These are phyloP conservation scores for Leavenworthia alabamica DNA, from an alignment of 345 rosid genomes.

Conservation along the genomic window DNA sequence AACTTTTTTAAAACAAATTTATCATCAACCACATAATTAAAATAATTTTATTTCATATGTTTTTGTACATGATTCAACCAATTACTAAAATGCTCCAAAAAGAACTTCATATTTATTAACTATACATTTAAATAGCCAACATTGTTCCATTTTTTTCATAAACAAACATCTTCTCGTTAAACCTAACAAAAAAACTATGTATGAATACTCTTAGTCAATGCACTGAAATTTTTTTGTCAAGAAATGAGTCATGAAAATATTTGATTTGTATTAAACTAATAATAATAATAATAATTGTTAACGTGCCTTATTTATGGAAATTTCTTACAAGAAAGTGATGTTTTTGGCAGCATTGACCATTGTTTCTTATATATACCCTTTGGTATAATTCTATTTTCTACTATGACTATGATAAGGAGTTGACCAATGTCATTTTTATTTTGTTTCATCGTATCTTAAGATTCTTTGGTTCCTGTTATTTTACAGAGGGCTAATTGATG, in stretches of 20 bases:
- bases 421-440: too few relatives aligned
- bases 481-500: too few relatives aligned
- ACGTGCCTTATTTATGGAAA: neutral
- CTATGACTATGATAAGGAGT: too few relatives aligned
- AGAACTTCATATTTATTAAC: neutral
- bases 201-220: constrained; percentile 9
- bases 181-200: neutral
- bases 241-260: neutral
- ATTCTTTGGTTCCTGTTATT: too few relatives aligned
- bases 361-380: neutral
- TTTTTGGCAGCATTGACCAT: constrained; percentile 1
- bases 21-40: neutral
- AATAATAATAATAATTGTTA: neutral
- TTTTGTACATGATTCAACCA: neutral
- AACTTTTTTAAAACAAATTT: neutral
- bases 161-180: neutral
- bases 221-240: neutral
- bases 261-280: neutral
- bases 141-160: neutral
- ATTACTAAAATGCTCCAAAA: neutral
- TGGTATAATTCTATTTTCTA: neutral
- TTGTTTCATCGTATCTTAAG: too few relatives aligned
- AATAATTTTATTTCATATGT: too few relatives aligned
- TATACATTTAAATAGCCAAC: neutral
- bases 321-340: neutral